Percentiles rank a stretch among this genome's conserved stretches.
phyloP scores from a whole-genome alignment of 192 early-diverging fungal genomes.

The Ambispora gerdemannii region DNA sequence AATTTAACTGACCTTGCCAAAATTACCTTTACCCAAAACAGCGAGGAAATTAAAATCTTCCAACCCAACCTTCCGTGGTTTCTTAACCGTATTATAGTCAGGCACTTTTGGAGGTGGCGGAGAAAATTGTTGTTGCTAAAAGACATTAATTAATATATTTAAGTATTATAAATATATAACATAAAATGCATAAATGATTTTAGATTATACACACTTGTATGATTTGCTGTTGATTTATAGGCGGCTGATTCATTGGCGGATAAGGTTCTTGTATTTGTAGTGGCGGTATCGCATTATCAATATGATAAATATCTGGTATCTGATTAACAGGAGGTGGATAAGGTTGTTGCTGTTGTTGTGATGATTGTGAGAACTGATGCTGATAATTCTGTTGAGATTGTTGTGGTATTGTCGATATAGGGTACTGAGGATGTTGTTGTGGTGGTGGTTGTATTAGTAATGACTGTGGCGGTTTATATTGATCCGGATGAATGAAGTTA shows the following conservation, averaged over 20 bases:
- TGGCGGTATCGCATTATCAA: background rate
- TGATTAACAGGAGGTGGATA: conserved; percentile 9
- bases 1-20: conserved; percentile 75
- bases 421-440: conserved; percentile 36
- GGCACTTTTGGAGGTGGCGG: background rate
- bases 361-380: conserved; percentile 14
- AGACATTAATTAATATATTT: conserved; percentile 23
- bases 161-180: too few species aligned
- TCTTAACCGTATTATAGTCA: conserved; percentile 13
- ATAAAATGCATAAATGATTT: too few species aligned
- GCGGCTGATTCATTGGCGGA: background rate
- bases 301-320: too few species aligned
- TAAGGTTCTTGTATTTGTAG: background rate
- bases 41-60: conserved; percentile 94
- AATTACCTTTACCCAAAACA: conserved; percentile 97
- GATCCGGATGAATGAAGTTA: conserved; percentile 33
- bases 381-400: conserved; percentile 32
- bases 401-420: conserved; percentile 36
- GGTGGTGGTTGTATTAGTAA: conserved; percentile 36
- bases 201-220: too few species aligned
- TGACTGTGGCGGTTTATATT: conserved; percentile 35
- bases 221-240: too few species aligned
- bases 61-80: conserved; percentile 64
- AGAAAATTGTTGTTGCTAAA: conserved; percentile 14
- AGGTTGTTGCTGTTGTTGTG: conserved; percentile 37